A percentile compares a stretch with the other conserved stretches of the same genome.
phyloP scores from a whole-genome alignment of 2,329 filamentous ascomycete genomes.

The Didymella arachidicola region DNA sequence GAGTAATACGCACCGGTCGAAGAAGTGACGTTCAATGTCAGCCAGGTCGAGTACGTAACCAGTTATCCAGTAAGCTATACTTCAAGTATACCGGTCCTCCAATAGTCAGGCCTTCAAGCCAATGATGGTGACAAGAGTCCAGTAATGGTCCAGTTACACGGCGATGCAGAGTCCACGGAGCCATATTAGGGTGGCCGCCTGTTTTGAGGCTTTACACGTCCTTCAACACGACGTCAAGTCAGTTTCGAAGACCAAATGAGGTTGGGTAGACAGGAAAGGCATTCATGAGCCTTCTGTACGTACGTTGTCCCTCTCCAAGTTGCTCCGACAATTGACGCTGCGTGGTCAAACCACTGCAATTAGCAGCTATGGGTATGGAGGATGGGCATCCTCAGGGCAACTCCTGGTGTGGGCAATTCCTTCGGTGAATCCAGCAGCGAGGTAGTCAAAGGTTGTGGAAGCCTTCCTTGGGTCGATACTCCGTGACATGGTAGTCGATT shows the following conservation, averaged over 20 bases:
- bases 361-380: conserved; percentile 15
- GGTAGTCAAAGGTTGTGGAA: conserved; percentile 2
- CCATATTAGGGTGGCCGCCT: background rate
- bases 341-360: conserved; percentile 16
- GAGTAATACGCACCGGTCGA: conserved; percentile 7
- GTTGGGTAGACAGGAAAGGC: conserved; percentile 35
- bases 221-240: conserved; percentile 42
- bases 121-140: background rate
- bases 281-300: conserved; percentile 42
- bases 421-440: background rate
- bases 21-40: background rate
- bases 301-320: conserved; percentile 30
- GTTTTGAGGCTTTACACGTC: conserved; percentile 20
- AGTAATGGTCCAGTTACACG: background rate
- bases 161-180: background rate
- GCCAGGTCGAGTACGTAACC: background rate
- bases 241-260: conserved; percentile 41
- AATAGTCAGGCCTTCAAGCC: background rate
- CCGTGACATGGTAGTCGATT: conserved; percentile 20
- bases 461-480: conserved; percentile 6
- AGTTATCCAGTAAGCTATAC: background rate
- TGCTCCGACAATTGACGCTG: background rate
- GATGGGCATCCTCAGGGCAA: background rate
- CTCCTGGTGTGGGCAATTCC: background rate
- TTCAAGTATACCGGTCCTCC: conserved; percentile 3